Evolutionary conservation across 805 yeast genomes (phyloP), one percentile per base, ranked within the genome.

Genomic region (Wickerhamomyces bovis): DNA sequence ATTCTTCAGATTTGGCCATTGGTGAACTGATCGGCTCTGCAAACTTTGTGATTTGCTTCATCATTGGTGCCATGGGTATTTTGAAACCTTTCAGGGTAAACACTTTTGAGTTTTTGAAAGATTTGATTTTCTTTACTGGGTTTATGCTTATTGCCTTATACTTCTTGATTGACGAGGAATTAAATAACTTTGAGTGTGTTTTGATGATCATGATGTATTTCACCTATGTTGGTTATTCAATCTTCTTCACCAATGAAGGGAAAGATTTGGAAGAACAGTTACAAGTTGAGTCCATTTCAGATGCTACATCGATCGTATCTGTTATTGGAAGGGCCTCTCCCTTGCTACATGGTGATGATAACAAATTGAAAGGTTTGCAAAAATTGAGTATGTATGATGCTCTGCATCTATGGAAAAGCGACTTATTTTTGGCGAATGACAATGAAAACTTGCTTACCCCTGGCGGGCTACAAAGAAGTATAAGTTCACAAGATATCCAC

Each of bases 11-110:
- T 0, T 68, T 92, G 60, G 97, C 98, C 0, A 66, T 92, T 7
- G 94, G 97, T 1, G 97, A 90, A 62, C 69, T 92, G n/a, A 66
- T 89, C 28, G 98, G 99, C 1, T 94, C 97, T 2, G 86, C 95
- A 0, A 78, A 85, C 40, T 89, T 94, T 58, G 79, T 90, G 16
- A 73, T 85, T 3, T 80, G 92, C 1, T 83, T 88, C 12, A 86
- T 92, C 0, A 72, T 87, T 21, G 98, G 98, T 0, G 63, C 80
- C 0, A 85, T 92, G 77, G 83, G 87, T 0, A 62, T 89, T 0
- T 62, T 81, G 1, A 72, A 76, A 33, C 90, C 96, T 0, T 81
- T 83, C 50, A 65, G 75, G 44, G 85, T 88, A 31, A 72, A 77
- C 39, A 65, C 67, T 44, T 43, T 51, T 4, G 66, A 70, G 31